phyloP scores from a whole-genome alignment of 139 green algal genomes.

The Cymbomonas tetramitiformis region DNA sequence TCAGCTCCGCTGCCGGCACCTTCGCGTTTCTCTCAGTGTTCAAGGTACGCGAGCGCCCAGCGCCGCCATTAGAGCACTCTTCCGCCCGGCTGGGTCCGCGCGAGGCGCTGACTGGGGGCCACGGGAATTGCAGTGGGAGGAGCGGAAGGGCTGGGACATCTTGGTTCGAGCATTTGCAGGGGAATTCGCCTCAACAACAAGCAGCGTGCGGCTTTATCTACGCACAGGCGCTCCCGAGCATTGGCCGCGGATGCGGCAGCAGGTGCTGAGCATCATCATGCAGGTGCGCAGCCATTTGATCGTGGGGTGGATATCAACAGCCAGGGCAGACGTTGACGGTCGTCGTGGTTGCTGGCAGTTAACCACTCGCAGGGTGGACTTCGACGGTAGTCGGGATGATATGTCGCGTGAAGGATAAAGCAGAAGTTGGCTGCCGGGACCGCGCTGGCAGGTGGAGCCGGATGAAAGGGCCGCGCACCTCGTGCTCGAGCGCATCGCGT shows the following conservation, averaged over 20 bases:
- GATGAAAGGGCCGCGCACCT: not conserved
- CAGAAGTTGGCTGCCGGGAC: not conserved
- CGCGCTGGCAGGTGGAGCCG: not conserved
- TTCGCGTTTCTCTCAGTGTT: not conserved
- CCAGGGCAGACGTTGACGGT: slow-evolving; percentile 2
- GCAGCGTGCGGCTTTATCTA: slow-evolving; percentile 16
- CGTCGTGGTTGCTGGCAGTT: slow-evolving; percentile 10
- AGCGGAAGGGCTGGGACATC: slow-evolving; percentile 45
- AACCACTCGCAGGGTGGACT: not conserved
- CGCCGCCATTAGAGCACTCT: too few species aligned
- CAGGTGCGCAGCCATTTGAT: too few species aligned
- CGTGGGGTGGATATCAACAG: slow-evolving; percentile 25
- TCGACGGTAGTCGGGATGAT: not conserved
- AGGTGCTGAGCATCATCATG: too few species aligned
- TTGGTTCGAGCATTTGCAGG: slow-evolving; percentile 37
- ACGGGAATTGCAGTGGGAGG: slow-evolving; percentile 74
- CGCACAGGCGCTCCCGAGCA: too few species aligned
- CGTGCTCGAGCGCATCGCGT: slow-evolving; percentile 2
- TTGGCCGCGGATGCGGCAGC: too few species aligned
- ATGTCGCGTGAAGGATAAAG: not conserved
- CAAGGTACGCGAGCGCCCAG: too few species aligned
- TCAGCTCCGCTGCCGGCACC: too few species aligned
- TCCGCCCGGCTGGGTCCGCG: too few species aligned
- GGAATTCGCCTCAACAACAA: slow-evolving; percentile 31
- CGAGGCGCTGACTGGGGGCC: too few species aligned